A percentile compares a stretch with the other conserved stretches of the same genome.
Conservation (phyloP, 257 asterid species). For the Solanum pimpinellifolium region DNA sequence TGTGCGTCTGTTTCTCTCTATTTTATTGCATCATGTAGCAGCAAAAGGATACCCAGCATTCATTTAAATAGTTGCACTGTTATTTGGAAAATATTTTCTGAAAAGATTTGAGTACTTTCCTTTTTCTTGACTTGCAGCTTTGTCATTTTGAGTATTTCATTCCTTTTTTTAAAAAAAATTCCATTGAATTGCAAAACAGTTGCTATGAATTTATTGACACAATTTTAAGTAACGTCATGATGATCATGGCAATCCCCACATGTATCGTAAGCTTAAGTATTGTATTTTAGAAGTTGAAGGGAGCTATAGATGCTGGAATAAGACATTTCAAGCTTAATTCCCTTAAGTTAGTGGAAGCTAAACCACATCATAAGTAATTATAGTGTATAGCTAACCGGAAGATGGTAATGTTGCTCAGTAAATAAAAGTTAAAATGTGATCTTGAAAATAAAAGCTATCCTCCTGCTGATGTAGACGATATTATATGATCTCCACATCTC, state of each 20-base stretch:
- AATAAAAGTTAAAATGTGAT: neutral
- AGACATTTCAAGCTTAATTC: neutral
- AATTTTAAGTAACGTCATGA: neutral
- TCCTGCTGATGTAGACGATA: neutral
- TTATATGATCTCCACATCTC: neutral
- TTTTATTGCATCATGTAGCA: neutral
- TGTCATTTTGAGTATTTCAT: neutral
- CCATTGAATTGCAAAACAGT: neutral
- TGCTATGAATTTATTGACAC: neutral
- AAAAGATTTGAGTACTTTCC: neutral
- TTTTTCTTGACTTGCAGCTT: neutral
- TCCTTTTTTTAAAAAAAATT: neutral
- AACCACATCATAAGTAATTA: neutral
- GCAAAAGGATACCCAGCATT: neutral
- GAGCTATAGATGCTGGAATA: neutral
- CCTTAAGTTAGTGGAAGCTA: neutral
- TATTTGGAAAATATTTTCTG: neutral
- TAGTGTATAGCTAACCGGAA: neutral
- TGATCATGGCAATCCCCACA: neutral
- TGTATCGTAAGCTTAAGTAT: neutral
- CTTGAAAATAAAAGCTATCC: neutral
- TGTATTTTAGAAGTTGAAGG: neutral
- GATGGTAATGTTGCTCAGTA: neutral
- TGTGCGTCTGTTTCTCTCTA: slow-evolving; percentile 35
- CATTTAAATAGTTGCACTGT: neutral